These are phyloP conservation scores for Hygrocybe punicea DNA, from an alignment of 768 basidiomycete species.

Conservation along the genomic window DNA sequence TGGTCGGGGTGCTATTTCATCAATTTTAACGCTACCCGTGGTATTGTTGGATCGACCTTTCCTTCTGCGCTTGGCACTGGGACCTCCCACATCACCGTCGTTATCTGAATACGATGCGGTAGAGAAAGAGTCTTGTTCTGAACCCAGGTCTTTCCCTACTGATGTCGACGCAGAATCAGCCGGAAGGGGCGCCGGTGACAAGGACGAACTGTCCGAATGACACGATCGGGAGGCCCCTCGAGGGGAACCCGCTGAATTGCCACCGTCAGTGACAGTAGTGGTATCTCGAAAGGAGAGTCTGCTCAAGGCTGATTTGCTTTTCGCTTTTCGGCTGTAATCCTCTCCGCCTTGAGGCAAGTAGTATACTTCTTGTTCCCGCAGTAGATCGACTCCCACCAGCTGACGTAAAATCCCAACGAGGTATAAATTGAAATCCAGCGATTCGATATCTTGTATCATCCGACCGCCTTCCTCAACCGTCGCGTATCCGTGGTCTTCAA, in stretches of 20 bases:
- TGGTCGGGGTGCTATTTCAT: no score
- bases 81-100: constrained; percentile 26
- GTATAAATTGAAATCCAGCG: constrained; percentile 49
- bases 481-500: constrained; percentile 58
- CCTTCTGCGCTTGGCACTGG: background rate
- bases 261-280: constrained; percentile 1
- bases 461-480: constrained; percentile 46
- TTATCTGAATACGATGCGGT: constrained; percentile 24
- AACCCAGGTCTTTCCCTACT: constrained; percentile 11
- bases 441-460: constrained; percentile 49
- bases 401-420: constrained; percentile 56
- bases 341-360: constrained; percentile 55
- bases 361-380: constrained; percentile 63
- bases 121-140: constrained; percentile 22
- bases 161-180: background rate
- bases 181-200: background rate
- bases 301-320: constrained; percentile 8
- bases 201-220: constrained; percentile 10
- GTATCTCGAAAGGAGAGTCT: background rate
- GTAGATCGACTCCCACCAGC: constrained; percentile 60
- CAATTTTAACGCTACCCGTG: no score
- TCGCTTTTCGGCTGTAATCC: constrained; percentile 25
- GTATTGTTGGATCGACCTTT: no score
- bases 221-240: constrained; percentile 20
- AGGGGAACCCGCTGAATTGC: constrained; percentile 27